A percentile compares a stretch with the other conserved stretches of the same genome.
Evolutionary conservation across 169 alveolate genomes (phyloP).

Genomic region (Fabrea salina): DNA sequence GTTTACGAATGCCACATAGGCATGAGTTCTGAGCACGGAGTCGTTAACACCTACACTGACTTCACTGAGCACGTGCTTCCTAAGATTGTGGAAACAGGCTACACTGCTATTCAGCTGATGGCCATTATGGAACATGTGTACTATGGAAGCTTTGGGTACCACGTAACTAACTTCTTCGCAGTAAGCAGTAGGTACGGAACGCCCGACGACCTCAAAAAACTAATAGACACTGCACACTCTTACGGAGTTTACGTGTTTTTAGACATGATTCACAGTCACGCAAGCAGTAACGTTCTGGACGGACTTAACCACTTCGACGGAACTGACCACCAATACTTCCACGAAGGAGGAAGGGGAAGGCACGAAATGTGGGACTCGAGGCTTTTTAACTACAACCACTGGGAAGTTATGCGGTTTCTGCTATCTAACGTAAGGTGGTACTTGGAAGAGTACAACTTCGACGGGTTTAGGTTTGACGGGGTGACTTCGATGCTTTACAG

Average conservation of each 20-base stretch:
- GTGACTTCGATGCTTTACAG: slow-evolving; percentile 90
- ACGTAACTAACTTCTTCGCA: slow-evolving; percentile 88
- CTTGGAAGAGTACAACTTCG: slow-evolving; percentile 84
- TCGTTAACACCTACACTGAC: slow-evolving; percentile 81
- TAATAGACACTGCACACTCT: slow-evolving; percentile 87
- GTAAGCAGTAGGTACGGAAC: slow-evolving; percentile 87
- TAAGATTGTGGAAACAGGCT: slow-evolving; percentile 86
- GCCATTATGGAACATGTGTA: slow-evolving; percentile 90
- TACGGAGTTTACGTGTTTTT: slow-evolving; percentile 78
- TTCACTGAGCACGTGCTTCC: slow-evolving; percentile 88
- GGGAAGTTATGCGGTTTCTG: slow-evolving; percentile 88
- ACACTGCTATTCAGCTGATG: slow-evolving; percentile 76
- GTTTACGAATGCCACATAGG: slow-evolving; percentile 92
- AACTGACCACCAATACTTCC: slow-evolving; percentile 84
- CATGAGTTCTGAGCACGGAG: slow-evolving; percentile 73
- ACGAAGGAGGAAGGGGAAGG: slow-evolving; percentile 84
- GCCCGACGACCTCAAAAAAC: slow-evolving; percentile 87
- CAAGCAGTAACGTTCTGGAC: slow-evolving; percentile 84
- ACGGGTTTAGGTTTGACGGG: slow-evolving; percentile 91
- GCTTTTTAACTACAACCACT: slow-evolving; percentile 82
- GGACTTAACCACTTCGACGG: slow-evolving; percentile 91
- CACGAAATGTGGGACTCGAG: slow-evolving; percentile 84
- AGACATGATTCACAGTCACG: slow-evolving; percentile 88
- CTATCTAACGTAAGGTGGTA: slow-evolving; percentile 85
- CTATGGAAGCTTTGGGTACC: slow-evolving; percentile 88